Conservation (phyloP, 2,329 filamentous ascomycete species). For the Hypoxylon sp. region DNA sequence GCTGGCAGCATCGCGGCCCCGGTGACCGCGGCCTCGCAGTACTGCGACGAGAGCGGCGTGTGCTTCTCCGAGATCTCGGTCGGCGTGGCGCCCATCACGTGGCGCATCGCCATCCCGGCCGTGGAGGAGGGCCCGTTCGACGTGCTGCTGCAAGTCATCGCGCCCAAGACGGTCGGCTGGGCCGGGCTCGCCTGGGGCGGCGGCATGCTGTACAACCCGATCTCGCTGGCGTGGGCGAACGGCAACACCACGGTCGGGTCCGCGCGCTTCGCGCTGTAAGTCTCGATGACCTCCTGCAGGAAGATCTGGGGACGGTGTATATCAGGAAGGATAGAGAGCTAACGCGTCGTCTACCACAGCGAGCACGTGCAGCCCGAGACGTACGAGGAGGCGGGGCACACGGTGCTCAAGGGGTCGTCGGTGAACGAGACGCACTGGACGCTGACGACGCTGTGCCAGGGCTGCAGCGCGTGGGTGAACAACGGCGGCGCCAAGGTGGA, state of each 20-base stretch:
- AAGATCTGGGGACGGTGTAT: not conserved
- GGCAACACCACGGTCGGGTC: slow-evolving; percentile 30
- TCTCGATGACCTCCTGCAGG: too few relatives aligned
- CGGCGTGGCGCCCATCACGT: slow-evolving; percentile 33
- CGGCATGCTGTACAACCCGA: slow-evolving; percentile 41
- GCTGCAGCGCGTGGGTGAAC: slow-evolving; percentile 48
- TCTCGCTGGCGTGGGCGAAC: slow-evolving; percentile 40
- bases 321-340: not conserved
- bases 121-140: slow-evolving; percentile 41
- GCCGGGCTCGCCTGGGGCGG: slow-evolving; percentile 42
- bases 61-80: slow-evolving; percentile 39
- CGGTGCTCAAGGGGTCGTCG: slow-evolving; percentile 46
- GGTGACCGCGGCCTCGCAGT: slow-evolving; percentile 18
- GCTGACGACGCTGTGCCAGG: slow-evolving; percentile 49
- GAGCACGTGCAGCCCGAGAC: slow-evolving; percentile 46
- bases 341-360: slow-evolving; percentile 26
- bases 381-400: slow-evolving; percentile 47
- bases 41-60: slow-evolving; percentile 38
- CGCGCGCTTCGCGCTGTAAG: slow-evolving; percentile 42
- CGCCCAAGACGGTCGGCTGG: slow-evolving; percentile 40
- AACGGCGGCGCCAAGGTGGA: slow-evolving; percentile 31
- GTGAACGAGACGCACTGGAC: slow-evolving; percentile 53
- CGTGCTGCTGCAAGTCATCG: slow-evolving; percentile 41
- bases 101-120: slow-evolving; percentile 38
- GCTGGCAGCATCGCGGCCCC: slow-evolving; percentile 17